Conservation (phyloP, 1,139 yeast genomes). For the Geotrichum australiense region DNA sequence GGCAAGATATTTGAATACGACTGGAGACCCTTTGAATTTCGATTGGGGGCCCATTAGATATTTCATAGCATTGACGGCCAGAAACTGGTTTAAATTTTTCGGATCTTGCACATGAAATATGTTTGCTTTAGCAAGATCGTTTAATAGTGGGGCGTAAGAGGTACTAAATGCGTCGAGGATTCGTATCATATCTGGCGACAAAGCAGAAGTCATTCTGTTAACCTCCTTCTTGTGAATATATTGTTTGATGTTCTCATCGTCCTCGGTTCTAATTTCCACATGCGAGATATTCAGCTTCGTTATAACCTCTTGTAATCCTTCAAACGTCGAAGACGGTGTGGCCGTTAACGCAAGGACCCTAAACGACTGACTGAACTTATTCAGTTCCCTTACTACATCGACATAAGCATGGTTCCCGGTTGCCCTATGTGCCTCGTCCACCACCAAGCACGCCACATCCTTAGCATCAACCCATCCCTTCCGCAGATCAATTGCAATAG, state of each 20-base stretch:
- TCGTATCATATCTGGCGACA: conserved; percentile 47
- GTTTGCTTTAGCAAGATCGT: conserved; percentile 51
- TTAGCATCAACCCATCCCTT: conserved; percentile 72
- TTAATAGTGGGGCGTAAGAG: conserved; percentile 60
- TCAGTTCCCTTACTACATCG: conserved; percentile 63
- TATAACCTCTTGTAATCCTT: conserved; percentile 81
- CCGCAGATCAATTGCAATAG: conserved; percentile 81
- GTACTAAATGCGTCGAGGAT: conserved; percentile 46
- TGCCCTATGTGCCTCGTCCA: conserved; percentile 96
- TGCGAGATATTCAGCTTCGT: conserved; percentile 64
- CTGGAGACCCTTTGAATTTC: conserved; percentile 22
- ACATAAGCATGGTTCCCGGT: conserved; percentile 86
- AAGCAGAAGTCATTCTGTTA: conserved; percentile 50
- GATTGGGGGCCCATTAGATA: conserved; percentile 31
- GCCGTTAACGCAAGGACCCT: conserved; percentile 87
- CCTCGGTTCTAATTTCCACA: conserved; percentile 82
- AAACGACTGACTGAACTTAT: conserved; percentile 57
- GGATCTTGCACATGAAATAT: conserved; percentile 63
- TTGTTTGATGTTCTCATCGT: conserved; percentile 67
- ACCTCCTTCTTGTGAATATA: conserved; percentile 70
- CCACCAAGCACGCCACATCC: conserved; percentile 63
- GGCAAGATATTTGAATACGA: conserved; percentile 27
- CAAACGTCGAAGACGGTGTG: conserved; percentile 85
- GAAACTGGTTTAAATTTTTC: conserved; percentile 58
- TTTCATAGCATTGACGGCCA: conserved; percentile 63